Evolutionary conservation across 768 basidiomycete genomes (phyloP), one percentile per base, ranked within the genome.

Genomic region (Chalciporus chontae): DNA sequence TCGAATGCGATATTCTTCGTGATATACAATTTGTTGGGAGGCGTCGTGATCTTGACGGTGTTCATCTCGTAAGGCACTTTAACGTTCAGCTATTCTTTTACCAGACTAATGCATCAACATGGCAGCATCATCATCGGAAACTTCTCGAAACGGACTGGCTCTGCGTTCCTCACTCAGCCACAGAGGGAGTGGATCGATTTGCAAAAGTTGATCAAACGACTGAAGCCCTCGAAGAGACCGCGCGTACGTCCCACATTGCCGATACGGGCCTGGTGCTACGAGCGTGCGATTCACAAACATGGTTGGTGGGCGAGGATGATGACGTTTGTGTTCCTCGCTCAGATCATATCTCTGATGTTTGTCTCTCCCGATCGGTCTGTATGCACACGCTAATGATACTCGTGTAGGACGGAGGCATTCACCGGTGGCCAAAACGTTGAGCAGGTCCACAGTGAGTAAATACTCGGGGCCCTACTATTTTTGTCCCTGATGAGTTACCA

Each of bases 41-140:
- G 79, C 1, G 87, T 93, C 23, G 86, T 96, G 39, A 90, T 94
- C 58, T 73, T 93, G 56, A 93, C 93, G 1, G 77, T 95, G 32
- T 94, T 94, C 69, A 80, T 96, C 69, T 91, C 90, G 93, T 90
- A 63, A 57, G 58, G 77, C 52, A 17, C 23, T 31, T 37, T 48
- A 6, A 17, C 15, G 11, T 5, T 14, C 37, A 18, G 5, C 11
- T 11, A 1, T 18, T 8, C 48, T 24, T 29, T 36, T 21, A 39
- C 37, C 39, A 37, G 44, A 32, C 58, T 63, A n/a, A 64, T 41
- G 3, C 43, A 17, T 51, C 43, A 54, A 52, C 48, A 51, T n/a
- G n/a, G n/a, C 51, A 95, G 92, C 75, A 90, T 98, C 67, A 96
- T 97, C 70, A 96, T 97, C 62, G 86, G 85, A 40, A 94, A 94